Evolutionary conservation across 2,329 filamentous ascomycete species (phyloP).

Genomic region (Fusarium tjaetaba): DNA sequence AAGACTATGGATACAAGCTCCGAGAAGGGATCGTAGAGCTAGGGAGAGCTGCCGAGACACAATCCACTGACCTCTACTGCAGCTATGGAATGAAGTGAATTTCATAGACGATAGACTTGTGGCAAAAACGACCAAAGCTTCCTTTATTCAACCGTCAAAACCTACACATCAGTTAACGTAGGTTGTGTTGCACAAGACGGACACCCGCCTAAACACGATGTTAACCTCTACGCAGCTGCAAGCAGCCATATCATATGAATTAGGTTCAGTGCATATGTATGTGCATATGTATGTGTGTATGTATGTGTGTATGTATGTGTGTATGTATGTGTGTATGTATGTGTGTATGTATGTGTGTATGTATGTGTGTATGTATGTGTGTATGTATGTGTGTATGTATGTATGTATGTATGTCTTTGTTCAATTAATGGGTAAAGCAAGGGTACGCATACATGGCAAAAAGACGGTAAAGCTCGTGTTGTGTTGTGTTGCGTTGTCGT

Average conservation of each 20-base stretch:
- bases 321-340: constrained; percentile 14
- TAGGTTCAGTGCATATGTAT: constrained; percentile 23
- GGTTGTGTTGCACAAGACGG: constrained; percentile 7
- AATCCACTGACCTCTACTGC: neutral
- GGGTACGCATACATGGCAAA: constrained; percentile 1
- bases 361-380: constrained; percentile 14
- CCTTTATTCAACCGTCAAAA: neutral
- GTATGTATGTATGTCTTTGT: constrained; percentile 11
- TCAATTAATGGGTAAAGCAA: constrained; percentile 5
- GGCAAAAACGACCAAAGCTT: constrained; percentile 6
- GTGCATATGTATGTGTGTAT: constrained; percentile 7
- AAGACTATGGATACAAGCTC: neutral
- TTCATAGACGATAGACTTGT: constrained; percentile 16
- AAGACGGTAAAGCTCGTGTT: constrained; percentile 23
- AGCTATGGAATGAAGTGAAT: constrained; percentile 19
- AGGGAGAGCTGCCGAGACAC: constrained; percentile 20
- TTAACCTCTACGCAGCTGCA: constrained; percentile 13
- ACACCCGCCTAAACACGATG: constrained; percentile 22
- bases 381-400: constrained; percentile 14
- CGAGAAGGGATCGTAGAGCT: neutral
- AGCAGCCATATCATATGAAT: constrained; percentile 23
- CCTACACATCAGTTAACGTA: neutral
- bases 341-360: constrained; percentile 11
- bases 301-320: constrained; percentile 14
- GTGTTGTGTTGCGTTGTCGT: neutral